These are phyloP conservation scores for Limnanthes douglasii DNA, from an alignment of 345 rosid genomes.

Conservation along the genomic window DNA sequence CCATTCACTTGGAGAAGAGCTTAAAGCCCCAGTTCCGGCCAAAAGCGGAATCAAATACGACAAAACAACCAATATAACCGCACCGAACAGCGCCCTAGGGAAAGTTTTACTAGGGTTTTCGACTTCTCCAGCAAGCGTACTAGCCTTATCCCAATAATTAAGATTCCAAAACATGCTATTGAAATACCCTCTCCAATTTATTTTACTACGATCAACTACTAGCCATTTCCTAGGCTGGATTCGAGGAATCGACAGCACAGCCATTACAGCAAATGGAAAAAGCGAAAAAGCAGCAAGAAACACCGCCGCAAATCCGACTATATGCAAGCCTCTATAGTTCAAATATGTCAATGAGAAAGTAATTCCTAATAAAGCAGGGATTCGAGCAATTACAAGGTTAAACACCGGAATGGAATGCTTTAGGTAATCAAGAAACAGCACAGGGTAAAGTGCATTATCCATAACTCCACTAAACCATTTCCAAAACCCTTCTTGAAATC, in stretches of 20 bases:
- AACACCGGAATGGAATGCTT: constrained; percentile 73
- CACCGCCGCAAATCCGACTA: constrained; percentile 77
- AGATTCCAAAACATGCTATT: constrained; percentile 94
- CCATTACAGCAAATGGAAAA: constrained; percentile 63
- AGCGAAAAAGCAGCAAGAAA: constrained; percentile 59
- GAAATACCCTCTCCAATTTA: constrained; percentile 83
- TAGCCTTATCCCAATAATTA: constrained; percentile 94
- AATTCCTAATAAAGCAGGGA: constrained; percentile 64
- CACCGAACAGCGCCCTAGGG: constrained; percentile 77
- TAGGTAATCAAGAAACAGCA: constrained; percentile 75
- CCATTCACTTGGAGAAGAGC: constrained; percentile 46
- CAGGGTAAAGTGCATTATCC: constrained; percentile 92
- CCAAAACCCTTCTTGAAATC: constrained; percentile 92
- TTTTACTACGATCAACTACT: constrained; percentile 38
- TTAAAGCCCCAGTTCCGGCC: constrained; percentile 68
- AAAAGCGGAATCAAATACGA: constrained; percentile 74
- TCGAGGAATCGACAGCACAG: constrained; percentile 45
- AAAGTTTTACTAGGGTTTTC: constrained; percentile 68
- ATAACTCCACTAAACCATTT: constrained; percentile 97
- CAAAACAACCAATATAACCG: constrained; percentile 56
- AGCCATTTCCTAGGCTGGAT: constrained; percentile 62
- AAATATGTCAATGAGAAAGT: constrained; percentile 64
- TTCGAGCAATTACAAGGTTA: constrained; percentile 36
- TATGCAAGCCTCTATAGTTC: constrained; percentile 78
- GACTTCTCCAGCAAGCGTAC: constrained; percentile 91